Percentiles rank a stretch among this genome's conserved stretches.
phyloP scores from a whole-genome alignment of 2,329 filamentous ascomycete genomes.

The Albifimbria verrucaria region DNA sequence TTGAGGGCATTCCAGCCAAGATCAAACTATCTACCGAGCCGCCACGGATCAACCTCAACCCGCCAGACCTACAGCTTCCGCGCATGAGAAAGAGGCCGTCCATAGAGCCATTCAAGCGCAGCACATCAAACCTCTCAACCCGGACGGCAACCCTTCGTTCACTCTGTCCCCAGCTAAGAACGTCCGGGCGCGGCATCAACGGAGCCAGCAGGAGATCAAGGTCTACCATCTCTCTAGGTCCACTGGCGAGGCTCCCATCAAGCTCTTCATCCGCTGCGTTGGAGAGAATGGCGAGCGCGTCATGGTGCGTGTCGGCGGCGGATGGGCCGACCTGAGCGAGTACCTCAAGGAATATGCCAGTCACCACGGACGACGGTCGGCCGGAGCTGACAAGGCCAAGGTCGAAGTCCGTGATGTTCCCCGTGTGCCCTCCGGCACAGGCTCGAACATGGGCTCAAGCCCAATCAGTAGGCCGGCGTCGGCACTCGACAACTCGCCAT shows the following conservation, averaged over 20 bases:
- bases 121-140: slow-evolving; percentile 49
- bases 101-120: slow-evolving; percentile 41
- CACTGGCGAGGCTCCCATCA: slow-evolving; percentile 83
- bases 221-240: slow-evolving; percentile 87
- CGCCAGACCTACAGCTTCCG: slow-evolving; percentile 53
- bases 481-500: slow-evolving; percentile 32
- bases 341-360: slow-evolving; percentile 91
- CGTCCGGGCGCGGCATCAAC: slow-evolving; percentile 43
- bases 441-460: slow-evolving; percentile 34
- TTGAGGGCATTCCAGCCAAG: slow-evolving; percentile 72
- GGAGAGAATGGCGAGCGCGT: slow-evolving; percentile 88
- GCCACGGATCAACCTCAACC: slow-evolving; percentile 50
- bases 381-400: slow-evolving; percentile 43
- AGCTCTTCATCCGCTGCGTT: slow-evolving; percentile 89
- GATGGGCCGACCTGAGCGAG: slow-evolving; percentile 96
- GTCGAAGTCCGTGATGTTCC: slow-evolving; percentile 57
- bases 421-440: slow-evolving; percentile 22
- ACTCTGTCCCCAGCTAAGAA: slow-evolving; percentile 64
- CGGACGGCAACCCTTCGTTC: slow-evolving; percentile 62
- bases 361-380: slow-evolving; percentile 77
- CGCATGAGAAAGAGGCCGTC: slow-evolving; percentile 41
- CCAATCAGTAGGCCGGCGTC: slow-evolving; percentile 39
- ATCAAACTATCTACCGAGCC: slow-evolving; percentile 68
- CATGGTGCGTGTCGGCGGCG: slow-evolving; percentile 96
- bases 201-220: slow-evolving; percentile 72